Percentiles rank a stretch among this genome's conserved stretches.
Conservation (phyloP, 441 rosid species). For the Euphorbia schlechtendalii region DNA sequence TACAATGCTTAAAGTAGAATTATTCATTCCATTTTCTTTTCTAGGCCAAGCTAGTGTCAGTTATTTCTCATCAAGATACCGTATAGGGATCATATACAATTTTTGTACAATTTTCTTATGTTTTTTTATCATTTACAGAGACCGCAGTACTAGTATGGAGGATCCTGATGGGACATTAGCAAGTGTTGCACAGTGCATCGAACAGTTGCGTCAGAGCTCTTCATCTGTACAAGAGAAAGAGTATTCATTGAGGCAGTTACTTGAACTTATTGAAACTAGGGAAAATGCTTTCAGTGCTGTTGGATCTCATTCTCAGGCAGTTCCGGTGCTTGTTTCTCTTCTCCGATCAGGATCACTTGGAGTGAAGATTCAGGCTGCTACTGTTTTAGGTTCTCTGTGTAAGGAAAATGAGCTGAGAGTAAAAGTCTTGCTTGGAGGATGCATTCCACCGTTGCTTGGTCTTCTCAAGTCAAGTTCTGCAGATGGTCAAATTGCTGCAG, state of each 20-base stretch:
- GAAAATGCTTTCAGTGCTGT: conserved; percentile 99
- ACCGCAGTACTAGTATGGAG: conserved; percentile 93
- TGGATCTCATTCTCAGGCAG: conserved; percentile 99
- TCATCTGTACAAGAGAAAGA: conserved; percentile 95
- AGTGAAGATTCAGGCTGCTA: conserved; percentile 97
- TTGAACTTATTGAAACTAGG: conserved; percentile 91
- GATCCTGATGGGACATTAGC: conserved; percentile 99
- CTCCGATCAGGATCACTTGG: conserved; percentile 96
- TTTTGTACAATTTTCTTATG: conserved; percentile 18
- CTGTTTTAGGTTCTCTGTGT: conserved; percentile 94
- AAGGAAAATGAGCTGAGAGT: conserved; percentile 98
- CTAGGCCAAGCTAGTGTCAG: neutral
- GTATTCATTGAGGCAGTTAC: conserved; percentile 77
- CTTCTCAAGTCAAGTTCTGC: conserved; percentile 96
- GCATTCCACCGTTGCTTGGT: conserved; percentile 99
- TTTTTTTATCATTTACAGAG: conserved; percentile 52
- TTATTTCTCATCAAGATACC: neutral
- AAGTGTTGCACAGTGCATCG: conserved; percentile 99
- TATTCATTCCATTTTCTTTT: neutral
- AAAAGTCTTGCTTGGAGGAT: conserved; percentile 98
- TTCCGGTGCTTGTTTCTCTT: conserved; percentile 99
- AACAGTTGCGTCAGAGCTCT: conserved; percentile 88
- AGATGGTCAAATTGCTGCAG: conserved; percentile 97
- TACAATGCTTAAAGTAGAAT: neutral
- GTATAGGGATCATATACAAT: conserved; percentile 3